These are phyloP conservation scores for Achaetomiella virescens DNA, from an alignment of 495 filamentous ascomycete species.

Conservation along the genomic window DNA sequence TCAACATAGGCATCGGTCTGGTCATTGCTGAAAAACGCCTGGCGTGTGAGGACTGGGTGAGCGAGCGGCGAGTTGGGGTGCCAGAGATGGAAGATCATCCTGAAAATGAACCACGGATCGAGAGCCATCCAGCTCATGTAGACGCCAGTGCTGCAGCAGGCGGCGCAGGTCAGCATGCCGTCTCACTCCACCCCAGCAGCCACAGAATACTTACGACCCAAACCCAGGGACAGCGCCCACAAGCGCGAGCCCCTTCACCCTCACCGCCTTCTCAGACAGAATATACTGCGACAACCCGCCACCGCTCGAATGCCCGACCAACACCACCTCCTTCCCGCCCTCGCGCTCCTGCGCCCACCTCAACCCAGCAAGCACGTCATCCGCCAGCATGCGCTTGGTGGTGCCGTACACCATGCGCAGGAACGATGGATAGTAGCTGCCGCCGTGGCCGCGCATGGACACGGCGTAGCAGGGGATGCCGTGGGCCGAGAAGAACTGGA, in stretches of 20 bases:
- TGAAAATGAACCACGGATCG: conserved; percentile 39
- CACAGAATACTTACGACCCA: conserved; percentile 42
- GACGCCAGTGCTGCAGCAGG: conserved; percentile 25
- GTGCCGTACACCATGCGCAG: conserved; percentile 33
- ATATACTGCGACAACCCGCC: conserved; percentile 42
- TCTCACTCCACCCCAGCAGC: background rate
- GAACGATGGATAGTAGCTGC: conserved; percentile 40
- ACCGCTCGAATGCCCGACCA: conserved; percentile 44
- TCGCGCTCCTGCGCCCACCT: conserved; percentile 26
- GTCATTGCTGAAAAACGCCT: conserved; percentile 37
- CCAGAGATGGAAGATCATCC: conserved; percentile 36
- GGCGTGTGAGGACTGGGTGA: conserved; percentile 34
- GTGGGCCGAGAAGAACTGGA: conserved; percentile 34
- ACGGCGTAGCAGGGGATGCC: conserved; percentile 44
- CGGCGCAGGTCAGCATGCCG: background rate
- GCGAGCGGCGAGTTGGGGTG: conserved; percentile 46
- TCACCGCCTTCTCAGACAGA: conserved; percentile 31
- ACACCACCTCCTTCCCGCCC: conserved; percentile 30
- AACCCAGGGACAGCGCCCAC: conserved; percentile 37
- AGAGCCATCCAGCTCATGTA: conserved; percentile 40
- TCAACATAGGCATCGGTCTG: conserved; percentile 26
- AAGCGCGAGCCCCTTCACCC: conserved; percentile 36
- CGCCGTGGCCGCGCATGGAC: conserved; percentile 46
- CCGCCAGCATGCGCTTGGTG: conserved; percentile 34
- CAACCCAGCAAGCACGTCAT: conserved; percentile 37